Evolutionary conservation across 331 rosid genomes (phyloP).

Genomic region (Arachis monticola): DNA sequence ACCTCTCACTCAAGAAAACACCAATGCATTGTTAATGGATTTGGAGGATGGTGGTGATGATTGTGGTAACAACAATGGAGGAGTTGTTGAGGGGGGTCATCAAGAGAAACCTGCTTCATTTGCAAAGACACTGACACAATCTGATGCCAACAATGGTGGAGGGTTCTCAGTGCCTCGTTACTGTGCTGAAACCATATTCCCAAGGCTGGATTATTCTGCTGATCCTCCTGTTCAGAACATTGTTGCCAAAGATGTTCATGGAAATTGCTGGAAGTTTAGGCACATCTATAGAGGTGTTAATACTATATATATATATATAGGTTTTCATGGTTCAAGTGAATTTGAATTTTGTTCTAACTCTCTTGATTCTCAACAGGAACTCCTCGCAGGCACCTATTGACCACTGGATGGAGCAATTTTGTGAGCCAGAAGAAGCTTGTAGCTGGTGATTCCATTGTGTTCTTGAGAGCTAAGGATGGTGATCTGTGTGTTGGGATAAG

Average conservation of each 20-base stretch:
- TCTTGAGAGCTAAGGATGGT: slow-evolving; percentile 79
- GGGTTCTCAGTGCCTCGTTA: slow-evolving; percentile 98
- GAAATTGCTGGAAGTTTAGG: slow-evolving; percentile 88
- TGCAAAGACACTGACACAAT: slow-evolving; percentile 95
- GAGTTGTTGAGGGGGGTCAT: slow-evolving; percentile 25
- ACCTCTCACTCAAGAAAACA: slow-evolving; percentile 53
- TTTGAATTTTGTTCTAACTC: no score
- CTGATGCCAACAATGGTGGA: slow-evolving; percentile 99
- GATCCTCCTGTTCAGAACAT: slow-evolving; percentile 91
- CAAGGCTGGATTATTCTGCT: slow-evolving; percentile 78
- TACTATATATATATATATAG: no score
- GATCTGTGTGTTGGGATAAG: slow-evolving; percentile 95
- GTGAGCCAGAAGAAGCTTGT: slow-evolving; percentile 94
- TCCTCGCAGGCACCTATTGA: slow-evolving; percentile 93
- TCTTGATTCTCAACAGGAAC: slow-evolving; percentile 46
- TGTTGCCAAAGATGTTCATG: slow-evolving; percentile 87
- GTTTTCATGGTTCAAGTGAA: no score
- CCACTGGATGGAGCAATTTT: slow-evolving; percentile 98
- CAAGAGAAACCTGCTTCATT: slow-evolving; percentile 72
- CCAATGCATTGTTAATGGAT: slow-evolving; percentile 31
- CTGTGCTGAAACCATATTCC: slow-evolving; percentile 95
- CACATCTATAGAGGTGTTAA: slow-evolving; percentile 75
- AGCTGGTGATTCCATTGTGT: slow-evolving; percentile 95
- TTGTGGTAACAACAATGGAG: slow-evolving; percentile 41
- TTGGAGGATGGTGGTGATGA: slow-evolving; percentile 53